Evolutionary conservation across 2,329 filamentous ascomycete species (phyloP).

Genomic region (Exophiala lecanii-corni): DNA sequence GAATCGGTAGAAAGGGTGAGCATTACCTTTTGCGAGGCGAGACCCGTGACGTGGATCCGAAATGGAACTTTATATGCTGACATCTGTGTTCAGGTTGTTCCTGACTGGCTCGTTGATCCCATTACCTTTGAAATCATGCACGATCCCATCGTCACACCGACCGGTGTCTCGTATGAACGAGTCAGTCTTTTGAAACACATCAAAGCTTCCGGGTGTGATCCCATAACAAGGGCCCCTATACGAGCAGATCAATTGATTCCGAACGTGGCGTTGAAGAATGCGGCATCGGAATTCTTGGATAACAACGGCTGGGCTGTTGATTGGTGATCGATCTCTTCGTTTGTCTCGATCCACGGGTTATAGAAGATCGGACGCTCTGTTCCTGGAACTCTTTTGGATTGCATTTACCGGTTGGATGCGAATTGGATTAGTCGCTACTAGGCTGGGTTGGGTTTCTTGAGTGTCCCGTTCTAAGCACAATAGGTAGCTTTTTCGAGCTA

Average conservation of each 20-base stretch:
- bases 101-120: conserved; percentile 45
- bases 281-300: conserved; percentile 78
- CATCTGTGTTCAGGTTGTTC: conserved; percentile 43
- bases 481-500: too few relatives aligned
- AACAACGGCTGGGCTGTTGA: conserved; percentile 91
- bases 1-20: conserved; percentile 42
- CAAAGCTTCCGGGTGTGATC: conserved; percentile 69
- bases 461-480: too few relatives aligned
- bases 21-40: too few relatives aligned
- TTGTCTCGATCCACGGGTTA: too few relatives aligned
- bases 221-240: conserved; percentile 74
- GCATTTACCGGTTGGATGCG: too few relatives aligned
- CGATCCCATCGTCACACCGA: conserved; percentile 56
- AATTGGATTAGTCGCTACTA: too few relatives aligned
- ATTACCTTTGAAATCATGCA: conserved; percentile 51
- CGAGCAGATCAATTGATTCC: conserved; percentile 65
- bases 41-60: too few relatives aligned
- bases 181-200: conserved; percentile 82
- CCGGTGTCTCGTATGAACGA: conserved; percentile 86
- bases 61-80: too few relatives aligned
- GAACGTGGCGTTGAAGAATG: conserved; percentile 75
- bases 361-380: too few relatives aligned
- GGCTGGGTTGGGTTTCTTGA: too few relatives aligned
- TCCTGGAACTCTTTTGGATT: too few relatives aligned
- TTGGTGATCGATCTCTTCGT: conserved; percentile 53